Evolutionary conservation across 495 filamentous ascomycete species (phyloP).

Genomic region (Aspergillus nidulans): DNA sequence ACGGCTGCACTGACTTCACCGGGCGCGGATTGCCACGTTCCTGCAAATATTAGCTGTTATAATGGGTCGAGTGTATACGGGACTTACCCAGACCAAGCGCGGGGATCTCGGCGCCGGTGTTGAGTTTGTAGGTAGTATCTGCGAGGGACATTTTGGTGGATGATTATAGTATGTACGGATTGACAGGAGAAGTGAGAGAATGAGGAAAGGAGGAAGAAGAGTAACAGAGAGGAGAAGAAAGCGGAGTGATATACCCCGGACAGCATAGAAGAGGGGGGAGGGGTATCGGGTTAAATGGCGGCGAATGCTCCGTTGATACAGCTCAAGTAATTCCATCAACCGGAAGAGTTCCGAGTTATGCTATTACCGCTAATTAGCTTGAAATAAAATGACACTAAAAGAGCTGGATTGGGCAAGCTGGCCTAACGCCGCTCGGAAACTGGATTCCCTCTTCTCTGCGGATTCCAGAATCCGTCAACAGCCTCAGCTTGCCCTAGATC

Average conservation of each 20-base stretch:
- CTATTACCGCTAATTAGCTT: neutral
- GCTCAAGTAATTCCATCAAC: constrained; percentile 6
- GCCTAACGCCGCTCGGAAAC: constrained; percentile 7
- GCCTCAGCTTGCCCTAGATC: neutral
- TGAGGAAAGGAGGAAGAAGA: neutral
- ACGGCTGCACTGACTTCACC: constrained; percentile 56
- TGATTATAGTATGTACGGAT: no score
- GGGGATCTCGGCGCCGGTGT: constrained; percentile 71
- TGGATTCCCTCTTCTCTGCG: constrained; percentile 10
- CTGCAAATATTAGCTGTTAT: constrained; percentile 24
- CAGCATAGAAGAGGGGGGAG: neutral
- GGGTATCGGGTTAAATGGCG: neutral
- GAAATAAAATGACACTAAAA: neutral
- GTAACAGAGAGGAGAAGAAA: neutral
- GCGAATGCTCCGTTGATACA: neutral
- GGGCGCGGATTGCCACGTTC: constrained; percentile 70
- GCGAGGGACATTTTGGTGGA: constrained; percentile 6
- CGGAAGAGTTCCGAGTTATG: neutral
- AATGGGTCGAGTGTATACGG: neutral
- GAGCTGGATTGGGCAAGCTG: neutral
- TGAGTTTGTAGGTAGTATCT: constrained; percentile 59
- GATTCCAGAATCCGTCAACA: constrained; percentile 27
- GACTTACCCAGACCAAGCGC: constrained; percentile 64
- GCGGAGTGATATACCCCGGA: neutral
- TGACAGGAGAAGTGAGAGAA: neutral